phyloP scores from a whole-genome alignment of 2,329 filamentous ascomycete species.

The Sporothrix humicola region DNA sequence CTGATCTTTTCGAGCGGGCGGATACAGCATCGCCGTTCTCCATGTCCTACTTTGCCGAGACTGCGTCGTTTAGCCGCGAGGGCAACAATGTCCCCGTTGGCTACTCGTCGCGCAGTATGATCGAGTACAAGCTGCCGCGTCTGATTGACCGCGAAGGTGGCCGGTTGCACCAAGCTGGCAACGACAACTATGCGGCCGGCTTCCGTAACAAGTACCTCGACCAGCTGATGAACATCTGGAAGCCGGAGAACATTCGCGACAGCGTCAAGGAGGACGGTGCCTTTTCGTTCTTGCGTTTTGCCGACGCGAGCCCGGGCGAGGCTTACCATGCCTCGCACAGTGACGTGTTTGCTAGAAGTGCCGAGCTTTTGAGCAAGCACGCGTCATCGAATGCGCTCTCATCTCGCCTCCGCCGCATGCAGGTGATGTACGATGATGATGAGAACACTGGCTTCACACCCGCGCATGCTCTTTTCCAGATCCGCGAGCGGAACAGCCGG shows the following conservation, averaged over 20 bases:
- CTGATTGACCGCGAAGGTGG: conserved; percentile 83
- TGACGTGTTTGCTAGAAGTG: conserved; percentile 73
- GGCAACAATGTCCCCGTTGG: conserved; percentile 77
- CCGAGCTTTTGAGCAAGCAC: conserved; percentile 54
- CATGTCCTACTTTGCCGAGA: conserved; percentile 88
- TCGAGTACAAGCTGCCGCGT: conserved; percentile 82
- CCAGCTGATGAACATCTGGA: conserved; percentile 90
- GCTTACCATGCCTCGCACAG: conserved; percentile 71
- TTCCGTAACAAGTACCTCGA: conserved; percentile 78
- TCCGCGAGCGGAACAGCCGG: conserved; percentile 71
- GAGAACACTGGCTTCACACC: conserved; percentile 64
- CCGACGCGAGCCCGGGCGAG: conserved; percentile 76
- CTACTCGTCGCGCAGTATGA: conserved; percentile 85
- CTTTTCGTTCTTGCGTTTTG: conserved; percentile 91
- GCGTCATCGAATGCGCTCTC: conserved; percentile 44
- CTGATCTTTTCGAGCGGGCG: conserved; percentile 92
- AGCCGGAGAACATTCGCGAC: conserved; percentile 74
- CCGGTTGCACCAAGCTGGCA: conserved; percentile 73
- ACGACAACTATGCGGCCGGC: conserved; percentile 75
- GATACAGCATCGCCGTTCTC: conserved; percentile 88
- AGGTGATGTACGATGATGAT: conserved; percentile 72
- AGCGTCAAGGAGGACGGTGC: conserved; percentile 65
- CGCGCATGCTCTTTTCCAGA: conserved; percentile 79
- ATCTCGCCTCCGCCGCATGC: conserved; percentile 66
- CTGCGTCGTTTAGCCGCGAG: conserved; percentile 91